Conservation (phyloP, 805 yeast genomes). For the Yarrowia divulgata region DNA sequence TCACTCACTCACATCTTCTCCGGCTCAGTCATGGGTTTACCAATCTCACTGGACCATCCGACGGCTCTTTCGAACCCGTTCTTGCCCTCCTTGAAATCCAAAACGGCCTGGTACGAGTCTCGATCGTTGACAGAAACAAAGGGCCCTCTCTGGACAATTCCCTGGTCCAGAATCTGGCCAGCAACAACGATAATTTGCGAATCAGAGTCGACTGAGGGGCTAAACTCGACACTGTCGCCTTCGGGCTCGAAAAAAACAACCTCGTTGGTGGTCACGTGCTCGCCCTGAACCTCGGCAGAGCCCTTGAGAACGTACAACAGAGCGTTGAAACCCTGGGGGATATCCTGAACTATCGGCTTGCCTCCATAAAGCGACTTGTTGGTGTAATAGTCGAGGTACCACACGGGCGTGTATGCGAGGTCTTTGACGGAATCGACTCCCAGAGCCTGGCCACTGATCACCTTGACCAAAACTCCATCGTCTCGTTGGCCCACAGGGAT, state of each 20-base stretch:
- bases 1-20: conserved; percentile 12
- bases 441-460: conserved; percentile 77
- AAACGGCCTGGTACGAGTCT: conserved; percentile 69
- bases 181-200: conserved; percentile 44
- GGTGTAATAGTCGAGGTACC: conserved; percentile 57
- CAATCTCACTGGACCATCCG: conserved; percentile 47
- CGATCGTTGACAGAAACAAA: conserved; percentile 77
- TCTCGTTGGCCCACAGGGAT: conserved; percentile 63
- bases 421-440: conserved; percentile 77
- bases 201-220: conserved; percentile 49
- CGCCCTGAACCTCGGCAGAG: conserved; percentile 43
- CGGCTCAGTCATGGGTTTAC: conserved; percentile 40
- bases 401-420: conserved; percentile 83
- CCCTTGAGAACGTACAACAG: conserved; percentile 47
- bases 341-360: conserved; percentile 59
- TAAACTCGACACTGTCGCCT: conserved; percentile 45
- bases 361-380: conserved; percentile 15
- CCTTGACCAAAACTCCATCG: conserved; percentile 53
- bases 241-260: conserved; percentile 44
- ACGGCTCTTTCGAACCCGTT: conserved; percentile 48
- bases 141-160: conserved; percentile 84
- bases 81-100: conserved; percentile 65
- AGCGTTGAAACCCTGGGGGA: conserved; percentile 59
- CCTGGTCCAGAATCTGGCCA: conserved; percentile 49
- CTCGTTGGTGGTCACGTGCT: conserved; percentile 42